Evolutionary conservation across 164 flowering plant genomes (phyloP).

Genomic region (Annona squamosa): DNA sequence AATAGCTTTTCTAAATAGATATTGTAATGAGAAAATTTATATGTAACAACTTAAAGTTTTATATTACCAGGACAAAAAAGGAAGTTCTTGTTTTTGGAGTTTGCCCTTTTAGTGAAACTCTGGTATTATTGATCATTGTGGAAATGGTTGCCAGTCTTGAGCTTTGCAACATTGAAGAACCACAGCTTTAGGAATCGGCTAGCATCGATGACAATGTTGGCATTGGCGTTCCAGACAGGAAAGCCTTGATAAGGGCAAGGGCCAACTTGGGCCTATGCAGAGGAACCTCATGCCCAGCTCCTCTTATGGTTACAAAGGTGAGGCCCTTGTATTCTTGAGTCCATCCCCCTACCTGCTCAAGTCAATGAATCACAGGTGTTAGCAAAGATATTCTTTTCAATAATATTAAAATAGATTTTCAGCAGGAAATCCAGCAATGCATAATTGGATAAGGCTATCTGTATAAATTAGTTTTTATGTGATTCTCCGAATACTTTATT

Average conservation of each 20-base stretch:
- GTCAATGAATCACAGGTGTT: neutral
- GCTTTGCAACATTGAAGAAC: no score
- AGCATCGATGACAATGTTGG: slow-evolving; percentile 25
- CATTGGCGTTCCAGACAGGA: slow-evolving; percentile 57
- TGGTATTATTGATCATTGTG: no score
- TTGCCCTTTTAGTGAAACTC: no score
- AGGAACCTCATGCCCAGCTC: slow-evolving; percentile 95
- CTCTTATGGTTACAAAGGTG: slow-evolving; percentile 71
- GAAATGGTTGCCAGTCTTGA: no score
- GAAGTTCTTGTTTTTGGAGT: no score
- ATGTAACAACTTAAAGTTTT: no score
- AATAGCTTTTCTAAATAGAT: no score
- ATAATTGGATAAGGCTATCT: neutral
- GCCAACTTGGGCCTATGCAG: slow-evolving; percentile 71
- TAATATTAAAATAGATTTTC: no score
- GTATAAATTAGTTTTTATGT: neutral
- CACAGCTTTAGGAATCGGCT: no score
- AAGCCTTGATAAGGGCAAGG: slow-evolving; percentile 53
- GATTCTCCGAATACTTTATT: neutral
- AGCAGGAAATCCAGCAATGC: neutral
- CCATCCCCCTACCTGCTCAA: slow-evolving; percentile 91
- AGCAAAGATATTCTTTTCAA: neutral
- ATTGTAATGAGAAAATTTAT: no score
- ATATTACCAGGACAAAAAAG: no score
- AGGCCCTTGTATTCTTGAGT: slow-evolving; percentile 71